These are phyloP conservation scores for Collybiopsis confluens DNA, from an alignment of 768 basidiomycete species.

Conservation along the genomic window DNA sequence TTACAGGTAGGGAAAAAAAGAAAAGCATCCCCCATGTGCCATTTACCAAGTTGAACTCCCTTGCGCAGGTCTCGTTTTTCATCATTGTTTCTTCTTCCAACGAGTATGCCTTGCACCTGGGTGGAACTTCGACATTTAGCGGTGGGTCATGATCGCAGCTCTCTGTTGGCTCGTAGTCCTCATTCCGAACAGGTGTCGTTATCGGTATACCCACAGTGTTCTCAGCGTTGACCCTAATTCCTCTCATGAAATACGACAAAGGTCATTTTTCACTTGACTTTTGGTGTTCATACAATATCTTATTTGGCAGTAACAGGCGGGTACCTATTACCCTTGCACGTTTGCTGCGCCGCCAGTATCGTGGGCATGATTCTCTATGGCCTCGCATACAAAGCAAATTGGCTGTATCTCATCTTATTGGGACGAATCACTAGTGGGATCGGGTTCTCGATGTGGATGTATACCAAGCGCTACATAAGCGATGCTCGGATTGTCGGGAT, in stretches of 20 bases:
- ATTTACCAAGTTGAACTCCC: not conserved
- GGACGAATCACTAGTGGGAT: constrained; percentile 64
- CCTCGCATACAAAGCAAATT: constrained; percentile 53
- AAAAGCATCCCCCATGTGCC: not conserved
- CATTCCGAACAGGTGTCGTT: constrained; percentile 28
- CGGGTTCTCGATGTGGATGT: constrained; percentile 63
- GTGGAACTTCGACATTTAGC: constrained; percentile 60
- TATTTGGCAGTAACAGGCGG: constrained; percentile 31
- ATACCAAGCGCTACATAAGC: constrained; percentile 64
- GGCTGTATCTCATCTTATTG: constrained; percentile 65
- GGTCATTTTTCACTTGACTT: constrained; percentile 29
- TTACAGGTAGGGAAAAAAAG: too few relatives aligned
- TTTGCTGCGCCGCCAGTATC: constrained; percentile 49
- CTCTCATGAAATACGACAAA: constrained; percentile 50
- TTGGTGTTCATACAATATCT: not conserved
- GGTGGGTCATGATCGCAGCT: constrained; percentile 37
- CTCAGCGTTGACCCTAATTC: constrained; percentile 54
- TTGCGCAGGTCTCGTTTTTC: constrained; percentile 57
- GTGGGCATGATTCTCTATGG: constrained; percentile 59
- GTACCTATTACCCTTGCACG: constrained; percentile 49
- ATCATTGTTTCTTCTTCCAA: constrained; percentile 65
- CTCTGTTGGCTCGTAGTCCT: constrained; percentile 26
- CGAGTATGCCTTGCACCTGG: constrained; percentile 56
- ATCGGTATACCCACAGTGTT: constrained; percentile 67
- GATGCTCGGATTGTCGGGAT: constrained; percentile 67